Evolutionary conservation across 164 flowering plant species (phyloP).

Genomic region (Santalum album): DNA sequence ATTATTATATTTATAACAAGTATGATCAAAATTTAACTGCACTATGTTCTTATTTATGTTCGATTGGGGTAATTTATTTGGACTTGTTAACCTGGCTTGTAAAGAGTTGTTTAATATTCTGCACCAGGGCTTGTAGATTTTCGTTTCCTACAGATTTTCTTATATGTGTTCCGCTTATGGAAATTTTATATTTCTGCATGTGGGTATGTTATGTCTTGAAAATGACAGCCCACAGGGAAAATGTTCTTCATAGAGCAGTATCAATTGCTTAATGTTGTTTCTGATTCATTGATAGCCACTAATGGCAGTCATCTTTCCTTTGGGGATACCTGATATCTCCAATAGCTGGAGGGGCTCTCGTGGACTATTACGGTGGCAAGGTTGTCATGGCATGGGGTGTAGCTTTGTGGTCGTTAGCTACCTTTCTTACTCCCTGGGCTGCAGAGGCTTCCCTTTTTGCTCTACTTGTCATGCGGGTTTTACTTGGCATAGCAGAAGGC

Average conservation of each 20-base stretch:
- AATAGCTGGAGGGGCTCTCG: constrained; percentile 88
- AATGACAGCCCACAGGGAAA: neutral
- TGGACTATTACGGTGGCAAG: constrained; percentile 88
- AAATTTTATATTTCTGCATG: neutral
- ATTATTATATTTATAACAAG: too few relatives aligned
- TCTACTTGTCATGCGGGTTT: constrained; percentile 53
- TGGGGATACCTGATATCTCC: constrained; percentile 96
- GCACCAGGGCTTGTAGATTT: too few relatives aligned
- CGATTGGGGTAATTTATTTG: neutral
- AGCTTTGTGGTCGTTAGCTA: constrained; percentile 84
- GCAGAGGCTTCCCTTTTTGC: constrained; percentile 74
- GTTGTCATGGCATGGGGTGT: constrained; percentile 94
- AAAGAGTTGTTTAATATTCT: too few relatives aligned
- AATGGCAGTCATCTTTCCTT: constrained; percentile 88
- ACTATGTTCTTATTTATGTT: too few relatives aligned
- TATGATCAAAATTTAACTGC: too few relatives aligned
- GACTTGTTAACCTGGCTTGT: neutral
- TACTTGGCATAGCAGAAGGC: constrained; percentile 93
- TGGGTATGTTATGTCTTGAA: neutral
- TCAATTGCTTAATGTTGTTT: neutral
- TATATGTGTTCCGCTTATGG: too few relatives aligned
- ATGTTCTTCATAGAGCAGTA: neutral
- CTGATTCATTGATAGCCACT: constrained; percentile 19
- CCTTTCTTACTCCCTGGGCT: constrained; percentile 95
- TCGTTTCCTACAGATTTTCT: too few relatives aligned